A percentile compares a stretch with the other conserved stretches of the same genome.
These are phyloP conservation scores for Taxillus chinensis DNA, from an alignment of 164 flowering plant genomes.

Conservation along the genomic window DNA sequence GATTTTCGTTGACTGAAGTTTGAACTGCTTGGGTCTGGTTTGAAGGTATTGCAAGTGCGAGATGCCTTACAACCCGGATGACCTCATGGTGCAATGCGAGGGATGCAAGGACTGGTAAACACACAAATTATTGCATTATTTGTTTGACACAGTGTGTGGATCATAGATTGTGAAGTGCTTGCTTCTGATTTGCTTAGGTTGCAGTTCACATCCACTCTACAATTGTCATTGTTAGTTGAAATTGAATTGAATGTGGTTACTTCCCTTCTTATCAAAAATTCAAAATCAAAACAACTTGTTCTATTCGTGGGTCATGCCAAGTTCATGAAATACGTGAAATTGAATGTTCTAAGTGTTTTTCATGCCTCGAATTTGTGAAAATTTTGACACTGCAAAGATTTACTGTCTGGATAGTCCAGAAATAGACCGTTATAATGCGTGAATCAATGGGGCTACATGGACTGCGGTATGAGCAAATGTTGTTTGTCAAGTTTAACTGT, in stretches of 20 bases:
- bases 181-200: not conserved
- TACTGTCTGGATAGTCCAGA: too few species aligned
- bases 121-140: not conserved
- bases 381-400: too few species aligned
- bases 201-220: too few species aligned
- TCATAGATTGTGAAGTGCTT: not conserved
- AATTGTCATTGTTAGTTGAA: too few species aligned
- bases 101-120: conserved; percentile 80
- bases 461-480: too few species aligned
- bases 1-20: not conserved
- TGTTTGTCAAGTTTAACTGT: too few species aligned
- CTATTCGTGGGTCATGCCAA: not conserved
- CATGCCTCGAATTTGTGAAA: too few species aligned
- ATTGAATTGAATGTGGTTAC: not conserved
- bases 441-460: too few species aligned
- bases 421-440: too few species aligned
- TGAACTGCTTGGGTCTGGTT: conserved; percentile 7
- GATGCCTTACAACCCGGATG: conserved; percentile 80
- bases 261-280: not conserved
- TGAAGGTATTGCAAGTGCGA: conserved; percentile 75
- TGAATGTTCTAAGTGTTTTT: too few species aligned
- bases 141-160: not conserved
- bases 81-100: conserved; percentile 81
- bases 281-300: not conserved
- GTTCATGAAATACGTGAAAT: too few species aligned